These are phyloP conservation scores for Acanthamoeba polyphaga DNA, from an alignment of 208 protist species.

Conservation along the genomic window DNA sequence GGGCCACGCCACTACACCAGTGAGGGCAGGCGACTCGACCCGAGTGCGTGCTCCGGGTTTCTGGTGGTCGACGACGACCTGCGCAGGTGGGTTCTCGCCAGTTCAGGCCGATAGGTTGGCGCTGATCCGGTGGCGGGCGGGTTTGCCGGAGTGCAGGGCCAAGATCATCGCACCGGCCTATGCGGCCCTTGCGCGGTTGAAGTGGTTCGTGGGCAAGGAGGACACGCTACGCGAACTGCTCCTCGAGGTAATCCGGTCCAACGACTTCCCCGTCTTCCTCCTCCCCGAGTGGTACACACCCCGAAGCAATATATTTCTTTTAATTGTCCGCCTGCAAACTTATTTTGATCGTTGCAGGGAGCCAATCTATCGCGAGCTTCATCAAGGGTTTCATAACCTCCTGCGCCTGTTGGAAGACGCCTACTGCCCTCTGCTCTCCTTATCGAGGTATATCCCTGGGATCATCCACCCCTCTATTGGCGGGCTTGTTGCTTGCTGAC, in stretches of 20 bases:
- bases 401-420: background rate
- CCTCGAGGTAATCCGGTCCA: background rate
- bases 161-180: background rate
- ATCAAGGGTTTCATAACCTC: background rate
- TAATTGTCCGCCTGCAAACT: no score
- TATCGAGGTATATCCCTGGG: background rate
- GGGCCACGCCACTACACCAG: background rate
- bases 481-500: background rate
- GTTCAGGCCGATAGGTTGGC: background rate
- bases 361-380: background rate
- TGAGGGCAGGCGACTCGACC: background rate
- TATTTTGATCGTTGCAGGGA: background rate
- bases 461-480: background rate
- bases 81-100: background rate
- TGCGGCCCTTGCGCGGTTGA: constrained; percentile 1
- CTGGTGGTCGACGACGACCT: background rate
- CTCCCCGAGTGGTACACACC: no score
- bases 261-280: background rate
- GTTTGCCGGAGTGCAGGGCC: background rate
- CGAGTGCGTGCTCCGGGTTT: background rate
- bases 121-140: background rate
- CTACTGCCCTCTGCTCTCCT: background rate
- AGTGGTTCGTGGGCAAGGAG: constrained; percentile 2
- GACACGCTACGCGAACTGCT: background rate
- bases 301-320: no score